Percentiles rank a stretch among this genome's conserved stretches.
Evolutionary conservation across 2,329 filamentous ascomycete genomes (phyloP).

Genomic region (Verticillium klebahnii): DNA sequence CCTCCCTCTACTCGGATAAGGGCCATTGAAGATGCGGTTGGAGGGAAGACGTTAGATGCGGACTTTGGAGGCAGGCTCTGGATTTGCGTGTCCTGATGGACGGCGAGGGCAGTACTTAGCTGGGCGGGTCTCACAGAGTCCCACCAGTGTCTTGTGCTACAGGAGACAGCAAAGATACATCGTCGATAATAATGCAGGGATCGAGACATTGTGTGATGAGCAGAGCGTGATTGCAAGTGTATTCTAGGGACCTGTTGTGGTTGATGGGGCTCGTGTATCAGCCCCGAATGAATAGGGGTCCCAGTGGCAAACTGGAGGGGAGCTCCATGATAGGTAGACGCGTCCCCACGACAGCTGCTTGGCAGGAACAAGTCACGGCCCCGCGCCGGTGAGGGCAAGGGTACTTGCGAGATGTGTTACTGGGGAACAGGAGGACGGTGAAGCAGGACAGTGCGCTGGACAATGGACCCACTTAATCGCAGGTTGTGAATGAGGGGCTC

Average conservation of each 20-base stretch:
- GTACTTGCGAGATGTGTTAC: neutral
- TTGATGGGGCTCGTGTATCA: neutral
- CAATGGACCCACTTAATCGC: conserved; percentile 6
- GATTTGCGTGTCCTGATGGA: neutral
- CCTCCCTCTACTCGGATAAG: neutral
- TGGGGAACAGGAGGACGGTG: neutral
- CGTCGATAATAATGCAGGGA: too few species aligned
- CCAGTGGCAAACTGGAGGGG: neutral
- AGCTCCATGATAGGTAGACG: neutral
- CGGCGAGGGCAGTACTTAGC: neutral
- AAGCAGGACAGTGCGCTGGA: neutral
- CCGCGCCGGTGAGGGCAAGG: neutral
- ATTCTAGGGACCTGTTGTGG: neutral
- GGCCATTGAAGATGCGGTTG: too few species aligned
- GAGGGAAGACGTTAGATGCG: neutral
- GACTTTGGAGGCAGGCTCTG: neutral
- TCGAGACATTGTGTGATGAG: too few species aligned
- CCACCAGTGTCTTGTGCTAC: neutral
- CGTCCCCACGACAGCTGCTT: neutral
- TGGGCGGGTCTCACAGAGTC: neutral
- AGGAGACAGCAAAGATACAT: neutral
- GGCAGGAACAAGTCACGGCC: neutral
- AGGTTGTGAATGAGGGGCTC: conserved; percentile 14
- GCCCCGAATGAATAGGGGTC: neutral
- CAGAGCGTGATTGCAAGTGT: too few species aligned